A percentile compares a stretch with the other conserved stretches of the same genome.
Evolutionary conservation across 495 filamentous ascomycete species (phyloP).

Genomic region (Ascobolus immersus): DNA sequence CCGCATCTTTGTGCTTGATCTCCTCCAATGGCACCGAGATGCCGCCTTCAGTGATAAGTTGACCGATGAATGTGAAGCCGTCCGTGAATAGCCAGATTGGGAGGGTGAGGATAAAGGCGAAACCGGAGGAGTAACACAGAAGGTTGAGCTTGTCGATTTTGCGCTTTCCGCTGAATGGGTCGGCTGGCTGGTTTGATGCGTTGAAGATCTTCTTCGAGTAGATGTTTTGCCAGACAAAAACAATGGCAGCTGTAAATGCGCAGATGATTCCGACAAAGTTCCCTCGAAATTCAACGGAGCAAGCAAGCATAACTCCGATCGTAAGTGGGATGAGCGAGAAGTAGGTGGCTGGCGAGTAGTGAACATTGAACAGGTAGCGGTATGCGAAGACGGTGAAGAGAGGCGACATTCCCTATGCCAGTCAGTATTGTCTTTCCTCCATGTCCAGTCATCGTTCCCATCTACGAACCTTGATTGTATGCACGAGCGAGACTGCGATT

Average conservation of each 20-base stretch:
- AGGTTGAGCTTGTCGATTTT: slow-evolving; percentile 95
- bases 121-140: slow-evolving; percentile 77
- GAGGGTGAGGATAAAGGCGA: slow-evolving; percentile 72
- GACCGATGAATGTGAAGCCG: slow-evolving; percentile 45
- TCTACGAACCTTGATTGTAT: slow-evolving; percentile 65
- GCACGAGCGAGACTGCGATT: slow-evolving; percentile 87
- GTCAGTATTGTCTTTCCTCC: too few relatives aligned
- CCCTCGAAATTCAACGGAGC: slow-evolving; percentile 64
- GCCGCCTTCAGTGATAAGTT: slow-evolving; percentile 37
- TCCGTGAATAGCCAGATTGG: slow-evolving; percentile 88
- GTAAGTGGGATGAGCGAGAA: slow-evolving; percentile 81
- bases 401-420: slow-evolving; percentile 75
- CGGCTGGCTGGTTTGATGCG: slow-evolving; percentile 58
- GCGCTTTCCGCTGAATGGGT: slow-evolving; percentile 31
- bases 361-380: slow-evolving; percentile 61
- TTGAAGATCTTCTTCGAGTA: slow-evolving; percentile 99
- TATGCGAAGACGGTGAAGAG: slow-evolving; percentile 90
- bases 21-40: slow-evolving; percentile 33
- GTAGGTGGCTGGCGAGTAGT: slow-evolving; percentile 71
- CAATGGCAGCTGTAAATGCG: slow-evolving; percentile 61
- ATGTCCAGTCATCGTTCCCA: too few relatives aligned
- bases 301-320: slow-evolving; percentile 79
- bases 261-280: slow-evolving; percentile 71
- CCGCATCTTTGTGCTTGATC: slow-evolving; percentile 37
- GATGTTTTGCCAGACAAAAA: slow-evolving; percentile 98